Evolutionary conservation across 768 basidiomycete genomes (phyloP), one percentile per base, ranked within the genome.

Genomic region (Pisolithus marmoratus): DNA sequence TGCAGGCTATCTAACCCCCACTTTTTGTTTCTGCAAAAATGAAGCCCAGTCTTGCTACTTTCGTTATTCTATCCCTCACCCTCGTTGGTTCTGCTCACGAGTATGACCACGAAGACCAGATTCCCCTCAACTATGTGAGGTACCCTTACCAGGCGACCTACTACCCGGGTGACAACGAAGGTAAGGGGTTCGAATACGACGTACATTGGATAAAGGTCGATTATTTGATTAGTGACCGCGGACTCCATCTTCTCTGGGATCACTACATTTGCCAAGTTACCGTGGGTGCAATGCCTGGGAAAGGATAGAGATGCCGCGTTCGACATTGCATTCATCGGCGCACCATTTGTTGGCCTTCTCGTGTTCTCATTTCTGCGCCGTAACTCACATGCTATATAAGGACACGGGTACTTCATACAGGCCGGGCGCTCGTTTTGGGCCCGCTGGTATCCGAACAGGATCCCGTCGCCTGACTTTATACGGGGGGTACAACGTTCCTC

Each of bases 341-440:
- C 85, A 38, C 86, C 85, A 1, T 88, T 89, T 60, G 84, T 85
- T 69, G 63, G 79, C 63, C 19, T 40, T 20, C 9, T 4, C 11
- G 17, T n/a, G 27, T 26, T 27, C 24, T 27, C 24, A 7, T 17
- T 45, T 45, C 15, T 6, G 11, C 22, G 24, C 5, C n/a, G 14
- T 27, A 26, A 38, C 24, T 17, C 55, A 12, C 47, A 24, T 20
- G 19, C 31, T 27, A n/a, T 47, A 22, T 46, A 20, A 84, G 82
- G 83, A 87, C 51, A 85, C 84, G 22, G 82, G 80, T 1, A 86
- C 87, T 5, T 85, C 85, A 44, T 91, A 88, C 65, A 77, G 89
- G 7, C 85, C 87, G 2, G 90, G 90, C 36, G 91, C 90, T 29
- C 80, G 90, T 14, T 93, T 93, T 54, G 90, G 91, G 7, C 90